Evolutionary conservation across 495 filamentous ascomycete genomes (phyloP).

Genomic region (Eremomyces bilateralis): DNA sequence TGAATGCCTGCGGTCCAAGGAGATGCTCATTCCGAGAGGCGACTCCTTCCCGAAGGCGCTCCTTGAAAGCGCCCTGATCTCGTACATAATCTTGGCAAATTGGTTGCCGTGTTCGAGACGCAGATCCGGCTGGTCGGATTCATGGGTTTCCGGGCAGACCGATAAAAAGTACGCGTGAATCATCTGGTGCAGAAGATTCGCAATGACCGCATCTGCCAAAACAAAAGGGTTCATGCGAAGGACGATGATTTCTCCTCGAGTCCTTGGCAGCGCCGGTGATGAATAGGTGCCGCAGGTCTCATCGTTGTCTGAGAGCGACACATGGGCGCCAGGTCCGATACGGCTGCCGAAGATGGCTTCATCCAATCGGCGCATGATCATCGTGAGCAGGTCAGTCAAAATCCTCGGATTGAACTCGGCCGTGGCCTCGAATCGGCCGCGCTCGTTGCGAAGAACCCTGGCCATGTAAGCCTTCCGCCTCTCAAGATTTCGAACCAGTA

Average conservation of each 20-base stretch:
- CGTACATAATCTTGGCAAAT: conserved; percentile 9
- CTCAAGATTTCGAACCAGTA: too few species aligned
- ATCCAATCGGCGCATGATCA: background rate
- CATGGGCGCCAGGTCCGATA: background rate
- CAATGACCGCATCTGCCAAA: conserved; percentile 3
- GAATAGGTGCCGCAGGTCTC: conserved; percentile 6
- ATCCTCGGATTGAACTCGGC: background rate
- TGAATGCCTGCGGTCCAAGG: background rate
- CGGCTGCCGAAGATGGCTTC: background rate
- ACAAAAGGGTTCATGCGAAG: conserved; percentile 5
- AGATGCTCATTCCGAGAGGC: background rate
- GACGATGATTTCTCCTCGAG: conserved; percentile 6
- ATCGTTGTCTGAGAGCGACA: conserved; percentile 6
- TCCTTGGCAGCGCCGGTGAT: conserved; percentile 3
- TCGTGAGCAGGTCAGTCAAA: background rate
- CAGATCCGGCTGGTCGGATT: conserved; percentile 4
- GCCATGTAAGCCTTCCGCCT: too few species aligned
- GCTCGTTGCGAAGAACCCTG: too few species aligned
- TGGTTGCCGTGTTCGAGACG: conserved; percentile 8
- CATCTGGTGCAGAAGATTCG: conserved; percentile 13
- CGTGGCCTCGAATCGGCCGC: background rate
- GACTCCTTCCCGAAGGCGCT: background rate
- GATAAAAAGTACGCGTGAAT: conserved; percentile 13
- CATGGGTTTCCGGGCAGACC: conserved; percentile 4
- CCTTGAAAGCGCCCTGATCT: conserved; percentile 7